Evolutionary conservation across 139 green algal genomes (phyloP).

Genomic region (Nannochloris sp.): DNA sequence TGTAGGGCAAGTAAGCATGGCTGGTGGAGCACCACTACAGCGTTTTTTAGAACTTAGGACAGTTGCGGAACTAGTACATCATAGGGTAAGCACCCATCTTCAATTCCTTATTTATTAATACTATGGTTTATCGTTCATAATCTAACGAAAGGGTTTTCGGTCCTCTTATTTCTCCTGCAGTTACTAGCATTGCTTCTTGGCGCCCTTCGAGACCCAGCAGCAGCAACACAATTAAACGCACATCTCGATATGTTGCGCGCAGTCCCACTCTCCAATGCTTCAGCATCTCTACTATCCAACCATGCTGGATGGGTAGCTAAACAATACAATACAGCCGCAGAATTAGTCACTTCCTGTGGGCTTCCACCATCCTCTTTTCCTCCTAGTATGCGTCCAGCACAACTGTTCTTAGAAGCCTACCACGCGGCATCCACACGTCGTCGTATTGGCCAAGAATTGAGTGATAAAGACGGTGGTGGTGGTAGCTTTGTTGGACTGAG

Average conservation of each 20-base stretch:
- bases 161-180: conserved; percentile 7
- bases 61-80: conserved; percentile 38
- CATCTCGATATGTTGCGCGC: conserved; percentile 7
- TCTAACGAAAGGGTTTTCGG: not conserved
- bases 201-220: conserved; percentile 13
- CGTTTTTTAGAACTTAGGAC: conserved; percentile 26
- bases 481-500: not conserved
- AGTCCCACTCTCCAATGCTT: not conserved
- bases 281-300: not conserved
- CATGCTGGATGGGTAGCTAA: not conserved
- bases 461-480: not conserved
- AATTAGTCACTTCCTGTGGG: not conserved
- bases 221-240: conserved; percentile 18
- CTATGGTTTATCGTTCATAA: not conserved
- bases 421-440: not conserved
- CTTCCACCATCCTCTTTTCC: not conserved
- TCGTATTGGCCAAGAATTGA: not conserved
- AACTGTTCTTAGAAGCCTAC: not conserved
- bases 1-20: conserved; percentile 8
- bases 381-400: not conserved
- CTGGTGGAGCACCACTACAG: conserved; percentile 17
- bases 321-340: not conserved
- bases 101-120: not conserved
- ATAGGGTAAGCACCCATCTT: conserved; percentile 25
- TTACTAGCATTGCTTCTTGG: conserved; percentile 39